Evolutionary conservation across 768 basidiomycete genomes (phyloP).

Genomic region (Xerocomellus dryophilus): DNA sequence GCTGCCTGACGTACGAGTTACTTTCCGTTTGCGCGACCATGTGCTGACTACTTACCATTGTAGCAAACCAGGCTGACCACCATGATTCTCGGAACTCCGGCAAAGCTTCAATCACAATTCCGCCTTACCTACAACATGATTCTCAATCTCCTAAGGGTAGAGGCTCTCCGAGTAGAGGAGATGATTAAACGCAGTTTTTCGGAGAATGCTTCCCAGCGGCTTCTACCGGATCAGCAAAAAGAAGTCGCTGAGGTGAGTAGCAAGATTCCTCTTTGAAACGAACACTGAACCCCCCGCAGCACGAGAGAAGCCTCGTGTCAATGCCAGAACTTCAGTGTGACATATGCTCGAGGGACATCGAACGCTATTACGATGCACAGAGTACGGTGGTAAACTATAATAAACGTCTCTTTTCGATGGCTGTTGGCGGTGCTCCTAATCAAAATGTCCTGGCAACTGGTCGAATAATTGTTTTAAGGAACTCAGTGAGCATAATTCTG

Average conservation of each 20-base stretch:
- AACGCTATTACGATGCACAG: slow-evolving; percentile 70
- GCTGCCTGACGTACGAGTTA: slow-evolving; percentile 70
- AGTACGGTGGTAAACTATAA: slow-evolving; percentile 61
- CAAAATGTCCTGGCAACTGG: slow-evolving; percentile 67
- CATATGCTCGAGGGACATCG: slow-evolving; percentile 69
- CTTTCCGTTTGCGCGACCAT: not conserved
- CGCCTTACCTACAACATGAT: slow-evolving; percentile 99
- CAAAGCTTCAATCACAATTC: slow-evolving; percentile 93
- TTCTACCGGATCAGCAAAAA: slow-evolving; percentile 91
- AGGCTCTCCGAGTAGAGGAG: slow-evolving; percentile 93
- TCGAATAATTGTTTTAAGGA: slow-evolving; percentile 78
- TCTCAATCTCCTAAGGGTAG: slow-evolving; percentile 90
- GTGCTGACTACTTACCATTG: not conserved
- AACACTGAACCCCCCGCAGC: slow-evolving; percentile 41
- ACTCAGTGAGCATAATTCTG: slow-evolving; percentile 56
- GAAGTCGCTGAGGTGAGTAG: slow-evolving; percentile 72
- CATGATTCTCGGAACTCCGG: slow-evolving; percentile 95
- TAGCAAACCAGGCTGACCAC: slow-evolving; percentile 72
- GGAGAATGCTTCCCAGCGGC: slow-evolving; percentile 90
- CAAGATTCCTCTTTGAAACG: slow-evolving; percentile 1
- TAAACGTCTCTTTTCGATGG: slow-evolving; percentile 58
- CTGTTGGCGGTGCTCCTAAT: slow-evolving; percentile 57
- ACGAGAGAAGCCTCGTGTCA: slow-evolving; percentile 62
- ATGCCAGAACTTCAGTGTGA: slow-evolving; percentile 67
- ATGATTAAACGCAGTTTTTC: slow-evolving; percentile 99